Percentiles rank a stretch among this genome's conserved stretches.
Evolutionary conservation across 2,329 filamentous ascomycete species (phyloP).

Genomic region (Aspergillus fijiensis): DNA sequence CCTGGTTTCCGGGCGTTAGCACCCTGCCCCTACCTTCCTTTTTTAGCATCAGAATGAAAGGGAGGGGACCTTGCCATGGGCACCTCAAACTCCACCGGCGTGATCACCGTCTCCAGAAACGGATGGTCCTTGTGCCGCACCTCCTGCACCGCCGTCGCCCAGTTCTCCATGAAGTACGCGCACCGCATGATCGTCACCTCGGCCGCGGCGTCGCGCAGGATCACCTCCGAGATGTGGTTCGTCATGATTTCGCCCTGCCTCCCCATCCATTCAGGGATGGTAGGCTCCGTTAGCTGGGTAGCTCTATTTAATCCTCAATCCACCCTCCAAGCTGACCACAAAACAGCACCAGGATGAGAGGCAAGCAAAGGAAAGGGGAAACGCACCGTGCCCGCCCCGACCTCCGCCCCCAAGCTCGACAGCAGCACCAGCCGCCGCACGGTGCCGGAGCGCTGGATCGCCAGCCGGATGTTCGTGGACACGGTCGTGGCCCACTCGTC

Average conservation of each 20-base stretch:
- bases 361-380: too few species aligned
- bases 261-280: neutral
- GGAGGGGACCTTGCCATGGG: slow-evolving; percentile 12
- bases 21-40: too few species aligned
- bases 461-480: slow-evolving; percentile 12
- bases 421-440: slow-evolving; percentile 16
- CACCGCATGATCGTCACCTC: slow-evolving; percentile 18
- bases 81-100: slow-evolving; percentile 15
- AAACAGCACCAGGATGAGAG: too few species aligned
- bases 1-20: neutral
- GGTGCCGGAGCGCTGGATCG: slow-evolving; percentile 7
- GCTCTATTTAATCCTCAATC: too few species aligned
- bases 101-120: slow-evolving; percentile 13
- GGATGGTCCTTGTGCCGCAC: slow-evolving; percentile 4
- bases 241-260: slow-evolving; percentile 18
- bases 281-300: neutral
- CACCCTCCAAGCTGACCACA: too few species aligned
- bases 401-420: slow-evolving; percentile 17
- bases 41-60: too few species aligned
- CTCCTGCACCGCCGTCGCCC: slow-evolving; percentile 6
- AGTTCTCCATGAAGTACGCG: slow-evolving; percentile 22
- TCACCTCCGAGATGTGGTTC: slow-evolving; percentile 16
- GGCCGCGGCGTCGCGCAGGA: slow-evolving; percentile 9
- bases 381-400: slow-evolving; percentile 13
- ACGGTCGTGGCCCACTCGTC: slow-evolving; percentile 7